phyloP scores from a whole-genome alignment of 176 grass and related monocot genomes.

The Phoenix roebelenii region DNA sequence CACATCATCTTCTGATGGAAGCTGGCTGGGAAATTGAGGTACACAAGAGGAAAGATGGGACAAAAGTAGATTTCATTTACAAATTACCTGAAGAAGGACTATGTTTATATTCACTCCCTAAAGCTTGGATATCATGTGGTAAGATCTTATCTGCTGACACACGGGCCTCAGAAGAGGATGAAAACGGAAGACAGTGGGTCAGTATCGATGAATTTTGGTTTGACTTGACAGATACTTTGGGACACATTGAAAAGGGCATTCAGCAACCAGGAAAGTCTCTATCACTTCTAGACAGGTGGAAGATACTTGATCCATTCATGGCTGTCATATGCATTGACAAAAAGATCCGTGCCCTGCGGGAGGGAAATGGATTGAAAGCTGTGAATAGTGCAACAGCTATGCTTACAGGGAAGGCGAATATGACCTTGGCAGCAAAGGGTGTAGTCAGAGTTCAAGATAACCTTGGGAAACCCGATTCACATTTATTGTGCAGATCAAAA shows the following conservation, averaged over 20 bases:
- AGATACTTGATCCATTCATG: conserved; percentile 69
- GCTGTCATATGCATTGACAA: conserved; percentile 57
- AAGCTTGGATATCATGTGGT: conserved; percentile 72
- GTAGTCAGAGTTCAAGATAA: conserved; percentile 5
- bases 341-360: conserved; percentile 32
- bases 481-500: conserved; percentile 14
- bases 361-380: conserved; percentile 48
- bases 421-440: conserved; percentile 20
- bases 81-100: conserved; percentile 23
- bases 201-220: conserved; percentile 40
- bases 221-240: conserved; percentile 55
- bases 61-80: conserved; percentile 33
- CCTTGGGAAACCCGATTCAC: conserved; percentile 9
- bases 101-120: conserved; percentile 44
- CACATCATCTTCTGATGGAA: conserved; percentile 61
- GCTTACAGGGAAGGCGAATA: conserved; percentile 11
- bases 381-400: conserved; percentile 42
- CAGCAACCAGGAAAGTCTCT: conserved; percentile 24
- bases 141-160: conserved; percentile 34
- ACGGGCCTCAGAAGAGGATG: conserved; percentile 19
- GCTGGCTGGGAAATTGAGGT: conserved; percentile 55
- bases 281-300: conserved; percentile 46
- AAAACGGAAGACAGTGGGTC: conserved; percentile 44
- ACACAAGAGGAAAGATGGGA: conserved; percentile 30
- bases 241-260: conserved; percentile 38